phyloP scores from a whole-genome alignment of 129 eudicot species.

The Arctium minus region DNA sequence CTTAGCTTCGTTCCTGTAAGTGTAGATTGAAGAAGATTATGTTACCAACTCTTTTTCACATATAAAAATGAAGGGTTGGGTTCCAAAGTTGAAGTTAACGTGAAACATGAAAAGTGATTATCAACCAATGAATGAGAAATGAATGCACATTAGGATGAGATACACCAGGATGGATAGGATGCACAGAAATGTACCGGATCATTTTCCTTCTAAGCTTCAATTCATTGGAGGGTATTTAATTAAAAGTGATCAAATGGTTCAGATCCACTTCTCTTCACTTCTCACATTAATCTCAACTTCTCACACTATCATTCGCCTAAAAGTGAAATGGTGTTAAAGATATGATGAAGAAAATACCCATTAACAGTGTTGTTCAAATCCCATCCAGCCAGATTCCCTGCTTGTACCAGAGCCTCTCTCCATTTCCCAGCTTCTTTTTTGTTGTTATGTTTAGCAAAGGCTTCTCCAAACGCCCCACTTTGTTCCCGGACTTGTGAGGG shows the following conservation, averaged over 20 bases:
- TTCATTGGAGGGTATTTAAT: no score
- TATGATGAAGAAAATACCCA: not conserved
- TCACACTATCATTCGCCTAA: no score
- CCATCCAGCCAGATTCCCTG: slow-evolving; percentile 11
- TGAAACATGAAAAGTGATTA: no score
- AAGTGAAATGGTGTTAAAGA: not conserved
- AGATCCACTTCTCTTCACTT: no score
- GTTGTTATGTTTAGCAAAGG: not conserved
- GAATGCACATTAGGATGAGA: no score
- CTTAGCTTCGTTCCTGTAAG: slow-evolving; percentile 8
- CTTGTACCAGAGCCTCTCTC: not conserved
- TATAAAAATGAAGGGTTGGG: no score
- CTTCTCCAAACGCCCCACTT: not conserved
- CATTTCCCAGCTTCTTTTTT: not conserved
- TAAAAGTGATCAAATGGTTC: no score
- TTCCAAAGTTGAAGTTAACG: no score
- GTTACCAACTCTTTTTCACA: not conserved
- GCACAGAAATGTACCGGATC: not conserved
- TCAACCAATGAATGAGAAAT: no score
- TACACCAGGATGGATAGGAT: no score
- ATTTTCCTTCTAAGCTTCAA: no score
- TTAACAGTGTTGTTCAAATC: slow-evolving; percentile 4
- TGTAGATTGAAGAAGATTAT: not conserved
- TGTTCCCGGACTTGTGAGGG: not conserved
- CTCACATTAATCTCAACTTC: no score